These are phyloP conservation scores for Euphrasia arctica DNA, from an alignment of 305 asterid species.

Conservation along the genomic window DNA sequence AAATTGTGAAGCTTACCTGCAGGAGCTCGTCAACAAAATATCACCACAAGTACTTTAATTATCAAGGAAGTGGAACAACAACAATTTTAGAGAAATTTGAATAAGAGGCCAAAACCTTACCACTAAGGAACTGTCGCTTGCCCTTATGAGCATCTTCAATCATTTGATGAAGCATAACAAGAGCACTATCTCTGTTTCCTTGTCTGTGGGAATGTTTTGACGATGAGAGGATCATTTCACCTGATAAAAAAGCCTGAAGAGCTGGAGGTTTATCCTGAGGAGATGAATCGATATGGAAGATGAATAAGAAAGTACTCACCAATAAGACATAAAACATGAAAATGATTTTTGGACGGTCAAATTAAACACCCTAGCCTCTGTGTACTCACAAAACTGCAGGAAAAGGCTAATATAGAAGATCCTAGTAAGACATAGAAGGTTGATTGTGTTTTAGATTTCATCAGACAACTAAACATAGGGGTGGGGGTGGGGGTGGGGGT, in stretches of 20 bases:
- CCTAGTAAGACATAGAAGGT: conserved; percentile 13
- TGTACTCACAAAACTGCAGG: conserved; percentile 17
- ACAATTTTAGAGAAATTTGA: conserved; percentile 24
- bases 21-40: conserved; percentile 21
- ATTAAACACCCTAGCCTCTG: conserved; percentile 21
- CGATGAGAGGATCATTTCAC: conserved; percentile 55
- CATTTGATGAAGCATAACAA: conserved; percentile 96
- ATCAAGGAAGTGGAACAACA: conserved; percentile 13
- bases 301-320: conserved; percentile 21
- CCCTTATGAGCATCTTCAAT: conserved; percentile 99
- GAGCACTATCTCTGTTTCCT: conserved; percentile 96
- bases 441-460: background rate
- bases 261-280: conserved; percentile 79
- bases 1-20: conserved; percentile 96
- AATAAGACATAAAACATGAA: background rate
- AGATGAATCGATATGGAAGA: conserved; percentile 27
- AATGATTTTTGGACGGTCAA: conserved; percentile 13
- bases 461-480: conserved; percentile 6
- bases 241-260: conserved; percentile 82
- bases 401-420: conserved; percentile 14
- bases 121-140: conserved; percentile 95
- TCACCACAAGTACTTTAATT: conserved; percentile 19
- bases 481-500: background rate
- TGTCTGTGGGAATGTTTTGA: conserved; percentile 71
- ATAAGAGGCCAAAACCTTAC: conserved; percentile 37